These are phyloP conservation scores for Podospora comata DNA, from an alignment of 495 filamentous ascomycete genomes.

Conservation along the genomic window DNA sequence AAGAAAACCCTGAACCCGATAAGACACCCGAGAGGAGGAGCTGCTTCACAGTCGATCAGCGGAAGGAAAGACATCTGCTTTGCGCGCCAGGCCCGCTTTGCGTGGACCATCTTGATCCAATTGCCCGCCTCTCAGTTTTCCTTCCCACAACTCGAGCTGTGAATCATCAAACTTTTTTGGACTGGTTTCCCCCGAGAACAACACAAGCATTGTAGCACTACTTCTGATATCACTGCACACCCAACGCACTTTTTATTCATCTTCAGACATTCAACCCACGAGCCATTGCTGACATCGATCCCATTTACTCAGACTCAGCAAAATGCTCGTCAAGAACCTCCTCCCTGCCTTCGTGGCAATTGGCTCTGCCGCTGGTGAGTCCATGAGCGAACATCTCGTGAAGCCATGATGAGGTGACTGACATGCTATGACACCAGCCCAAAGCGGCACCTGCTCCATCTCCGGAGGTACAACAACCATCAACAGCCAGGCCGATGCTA, in stretches of 20 bases:
- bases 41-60: neutral
- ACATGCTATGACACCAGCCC: slow-evolving; percentile 36
- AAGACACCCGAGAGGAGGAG: neutral
- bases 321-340: slow-evolving; percentile 74
- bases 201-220: slow-evolving; percentile 7
- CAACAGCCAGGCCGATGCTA: slow-evolving; percentile 68
- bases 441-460: slow-evolving; percentile 43
- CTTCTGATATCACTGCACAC: slow-evolving; percentile 14
- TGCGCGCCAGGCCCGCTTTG: neutral
- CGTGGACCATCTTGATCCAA: neutral
- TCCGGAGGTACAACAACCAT: slow-evolving; percentile 50
- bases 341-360: slow-evolving; percentile 71
- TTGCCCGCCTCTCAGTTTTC: neutral
- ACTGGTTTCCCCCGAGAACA: slow-evolving; percentile 5
- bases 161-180: slow-evolving; percentile 11
- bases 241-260: neutral
- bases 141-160: slow-evolving; percentile 1
- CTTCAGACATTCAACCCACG: neutral
- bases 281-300: slow-evolving; percentile 26
- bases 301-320: slow-evolving; percentile 35
- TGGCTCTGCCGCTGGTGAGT: slow-evolving; percentile 65
- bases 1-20: neutral
- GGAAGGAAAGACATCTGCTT: neutral
- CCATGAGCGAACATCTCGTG: neutral
- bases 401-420: neutral